phyloP scores from a whole-genome alignment of 2,329 filamentous ascomycete genomes.

The Claviceps quebecensis region DNA sequence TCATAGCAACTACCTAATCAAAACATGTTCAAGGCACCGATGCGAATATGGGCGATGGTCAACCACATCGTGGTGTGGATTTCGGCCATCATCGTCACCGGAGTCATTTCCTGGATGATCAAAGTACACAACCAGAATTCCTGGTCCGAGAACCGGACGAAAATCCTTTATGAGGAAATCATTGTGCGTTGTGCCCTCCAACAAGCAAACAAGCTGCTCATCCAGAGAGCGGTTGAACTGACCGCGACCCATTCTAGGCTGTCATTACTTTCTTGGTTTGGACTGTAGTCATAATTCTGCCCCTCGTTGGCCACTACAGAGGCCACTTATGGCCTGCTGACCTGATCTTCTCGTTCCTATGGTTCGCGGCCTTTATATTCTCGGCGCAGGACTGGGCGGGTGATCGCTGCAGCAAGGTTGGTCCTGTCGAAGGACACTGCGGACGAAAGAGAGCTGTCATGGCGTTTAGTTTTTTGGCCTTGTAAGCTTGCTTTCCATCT shows the following conservation, averaged over 20 bases:
- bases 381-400: slow-evolving; percentile 12
- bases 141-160: slow-evolving; percentile 1
- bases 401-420: slow-evolving; percentile 3
- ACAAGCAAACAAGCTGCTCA: not conserved
- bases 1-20: not conserved
- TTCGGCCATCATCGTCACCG: slow-evolving; percentile 12
- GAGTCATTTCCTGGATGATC: slow-evolving; percentile 12
- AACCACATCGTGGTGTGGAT: slow-evolving; percentile 12
- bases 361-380: slow-evolving; percentile 16
- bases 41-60: slow-evolving; percentile 5
- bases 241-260: slow-evolving; percentile 6
- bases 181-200: slow-evolving; percentile 9
- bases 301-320: slow-evolving; percentile 9
- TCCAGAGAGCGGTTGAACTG: too few relatives aligned
- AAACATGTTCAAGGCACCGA: not conserved
- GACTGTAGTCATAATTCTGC: slow-evolving; percentile 9
- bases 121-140: not conserved
- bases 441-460: slow-evolving; percentile 11
- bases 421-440: slow-evolving; percentile 6
- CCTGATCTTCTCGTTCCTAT: slow-evolving; percentile 14
- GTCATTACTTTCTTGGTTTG: slow-evolving; percentile 11
- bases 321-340: slow-evolving; percentile 12
- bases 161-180: slow-evolving; percentile 13
- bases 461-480: slow-evolving; percentile 13
- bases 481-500: slow-evolving; percentile 8